Base-by-base conservation (phyloP, 2,329 filamentous ascomycete genomes). In the Lasiodiplodia sp. region DNA sequence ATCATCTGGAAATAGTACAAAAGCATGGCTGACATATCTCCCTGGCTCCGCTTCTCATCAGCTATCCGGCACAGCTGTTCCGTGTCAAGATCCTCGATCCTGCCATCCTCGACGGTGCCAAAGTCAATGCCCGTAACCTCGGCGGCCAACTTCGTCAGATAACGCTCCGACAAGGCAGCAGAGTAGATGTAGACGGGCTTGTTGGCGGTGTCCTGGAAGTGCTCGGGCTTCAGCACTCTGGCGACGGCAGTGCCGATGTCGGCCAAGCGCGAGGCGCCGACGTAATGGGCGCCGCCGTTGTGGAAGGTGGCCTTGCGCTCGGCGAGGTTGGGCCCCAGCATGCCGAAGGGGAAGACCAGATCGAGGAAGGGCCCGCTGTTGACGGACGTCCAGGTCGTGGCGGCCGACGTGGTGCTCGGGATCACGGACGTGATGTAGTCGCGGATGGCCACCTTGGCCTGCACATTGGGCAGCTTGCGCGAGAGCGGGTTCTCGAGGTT, bases 401-500 rank as follows among this genome's bases (percentile, higher is more conserved):
- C 1, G 1, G 21, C 14, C 4, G 23, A 23, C 23, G 34, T 10
- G 4, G 56, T 60, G 31, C n/a, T 18, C n/a, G 56, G 56, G 10
- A 60, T 23, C 4, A 44, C 12, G 21, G 21, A 60, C 3, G 56
- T 68, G 37, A 71, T 31, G n/a, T 71, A 71, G 38, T 69, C 14
- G 18, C 52, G 68, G 16, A 68, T 67, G 51, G 66, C 28, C 8
- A 71, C 57, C 49, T 72, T 72, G n/a, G 65, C 67, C 7, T 66
- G 52, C 51, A 69, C 65, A 2, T 68, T 52, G n/a, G 67, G 67
- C 7, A 70, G 65, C n/a, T 64, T 53, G 7, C 67, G 60, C 37
- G 69, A 67, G 53, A 69, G 52, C 12, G 69, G 58, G 34, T 60
- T 67, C 47, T 71, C 47, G 23, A 63, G 40, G 49, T 72, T 70